Conservation (phyloP, 768 basidiomycete genomes). For the Mycena olivaceomarginata region DNA sequence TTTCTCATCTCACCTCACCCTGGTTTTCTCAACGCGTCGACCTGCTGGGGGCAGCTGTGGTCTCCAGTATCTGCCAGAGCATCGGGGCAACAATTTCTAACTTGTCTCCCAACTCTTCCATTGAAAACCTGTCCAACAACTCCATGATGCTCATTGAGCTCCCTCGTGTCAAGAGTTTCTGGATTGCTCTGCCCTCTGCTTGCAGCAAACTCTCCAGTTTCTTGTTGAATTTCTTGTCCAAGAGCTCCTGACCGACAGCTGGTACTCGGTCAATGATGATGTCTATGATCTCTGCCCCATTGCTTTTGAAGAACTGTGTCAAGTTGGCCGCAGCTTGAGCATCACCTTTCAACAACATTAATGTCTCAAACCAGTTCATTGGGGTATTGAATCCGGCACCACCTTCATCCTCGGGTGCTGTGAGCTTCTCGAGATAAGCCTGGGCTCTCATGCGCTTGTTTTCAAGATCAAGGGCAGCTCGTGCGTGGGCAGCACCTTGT, state of each 20-base stretch:
- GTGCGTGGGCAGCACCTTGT: too few species aligned
- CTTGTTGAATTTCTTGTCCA: constrained; percentile 8
- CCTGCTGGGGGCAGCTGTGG: not conserved
- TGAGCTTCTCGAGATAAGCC: not conserved
- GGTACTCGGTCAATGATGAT: constrained; percentile 11
- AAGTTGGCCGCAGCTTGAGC: not conserved
- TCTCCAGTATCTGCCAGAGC: constrained; percentile 12
- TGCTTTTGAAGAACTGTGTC: constrained; percentile 4
- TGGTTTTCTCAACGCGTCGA: too few species aligned
- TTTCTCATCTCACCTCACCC: not conserved
- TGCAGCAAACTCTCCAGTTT: constrained; percentile 12
- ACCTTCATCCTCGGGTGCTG: not conserved
- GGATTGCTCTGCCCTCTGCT: constrained; percentile 35
- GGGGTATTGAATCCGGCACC: not conserved
- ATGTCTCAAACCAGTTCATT: not conserved
- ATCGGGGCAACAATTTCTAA: constrained; percentile 6
- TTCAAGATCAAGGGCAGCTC: too few species aligned
- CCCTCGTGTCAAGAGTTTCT: constrained; percentile 17
- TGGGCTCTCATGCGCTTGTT: too few species aligned
- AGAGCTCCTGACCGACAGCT: constrained; percentile 16
- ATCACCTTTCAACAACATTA: not conserved
- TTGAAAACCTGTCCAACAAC: constrained; percentile 24
- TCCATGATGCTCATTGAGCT: not conserved
- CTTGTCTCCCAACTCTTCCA: constrained; percentile 26
- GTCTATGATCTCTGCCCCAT: not conserved